Evolutionary conservation across 495 filamentous ascomycete genomes (phyloP).

Genomic region (Aspergillus nidulans): DNA sequence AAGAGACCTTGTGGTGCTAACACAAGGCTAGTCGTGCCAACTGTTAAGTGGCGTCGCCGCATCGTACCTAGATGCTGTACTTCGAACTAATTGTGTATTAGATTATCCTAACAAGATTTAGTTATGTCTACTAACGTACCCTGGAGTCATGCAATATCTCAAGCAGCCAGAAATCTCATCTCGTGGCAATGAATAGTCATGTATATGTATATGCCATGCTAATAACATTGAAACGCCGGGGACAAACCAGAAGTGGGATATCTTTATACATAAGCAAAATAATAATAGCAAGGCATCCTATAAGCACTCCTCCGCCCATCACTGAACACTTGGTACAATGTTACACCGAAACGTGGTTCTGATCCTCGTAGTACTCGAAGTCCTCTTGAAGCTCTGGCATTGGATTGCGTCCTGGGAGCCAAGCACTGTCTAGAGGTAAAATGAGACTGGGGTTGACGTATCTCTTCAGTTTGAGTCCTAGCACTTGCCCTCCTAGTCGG

Average conservation of each 20-base stretch:
- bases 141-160: constrained; percentile 1
- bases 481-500: constrained; percentile 35
- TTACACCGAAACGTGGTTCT: constrained; percentile 15
- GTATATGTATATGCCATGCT: background rate
- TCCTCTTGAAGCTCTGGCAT: constrained; percentile 11
- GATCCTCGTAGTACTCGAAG: constrained; percentile 20
- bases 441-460: constrained; percentile 45
- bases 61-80: too few relatives aligned
- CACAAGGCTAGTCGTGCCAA: background rate
- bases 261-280: background rate
- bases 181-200: background rate
- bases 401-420: constrained; percentile 33
- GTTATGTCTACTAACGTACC: background rate
- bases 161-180: background rate
- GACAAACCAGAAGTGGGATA: background rate
- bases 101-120: background rate
- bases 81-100: too few relatives aligned
- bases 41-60: background rate
- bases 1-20: background rate
- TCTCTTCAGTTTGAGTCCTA: constrained; percentile 40
- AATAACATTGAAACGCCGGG: background rate
- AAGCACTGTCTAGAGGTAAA: constrained; percentile 41
- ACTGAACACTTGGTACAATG: background rate
- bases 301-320: background rate
- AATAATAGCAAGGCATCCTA: background rate